Conservation (phyloP, 768 basidiomycete species). For the Xerocomus potaroensis region DNA sequence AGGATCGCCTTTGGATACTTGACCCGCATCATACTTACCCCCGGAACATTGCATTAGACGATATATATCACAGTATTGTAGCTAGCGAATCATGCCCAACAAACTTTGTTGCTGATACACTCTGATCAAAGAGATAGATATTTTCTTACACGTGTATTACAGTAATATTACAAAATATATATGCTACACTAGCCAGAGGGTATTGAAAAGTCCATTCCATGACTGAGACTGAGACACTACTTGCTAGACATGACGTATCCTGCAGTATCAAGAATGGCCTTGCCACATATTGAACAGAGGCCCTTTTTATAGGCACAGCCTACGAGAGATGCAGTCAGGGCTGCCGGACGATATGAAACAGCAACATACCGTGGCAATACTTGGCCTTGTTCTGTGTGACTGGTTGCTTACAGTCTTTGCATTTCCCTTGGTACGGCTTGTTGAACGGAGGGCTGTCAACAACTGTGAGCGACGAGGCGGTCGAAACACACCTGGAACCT, state of each 20-base stretch:
- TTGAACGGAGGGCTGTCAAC: not conserved
- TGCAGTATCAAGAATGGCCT: slow-evolving; percentile 77
- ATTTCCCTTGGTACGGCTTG: slow-evolving; percentile 82
- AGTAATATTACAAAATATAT: slow-evolving; percentile 5
- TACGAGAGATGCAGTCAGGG: slow-evolving; percentile 28
- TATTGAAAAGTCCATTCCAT: too few relatives aligned
- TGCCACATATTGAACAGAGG: slow-evolving; percentile 83
- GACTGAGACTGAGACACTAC: slow-evolving; percentile 34
- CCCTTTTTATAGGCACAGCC: slow-evolving; percentile 89
- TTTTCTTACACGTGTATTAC: slow-evolving; percentile 6
- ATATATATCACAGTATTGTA: too few relatives aligned
- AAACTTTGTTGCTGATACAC: too few relatives aligned
- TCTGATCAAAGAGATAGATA: too few relatives aligned
- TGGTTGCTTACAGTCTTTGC: slow-evolving; percentile 82
- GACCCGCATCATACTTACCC: slow-evolving; percentile 2
- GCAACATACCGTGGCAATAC: slow-evolving; percentile 74
- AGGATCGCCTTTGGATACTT: slow-evolving; percentile 9
- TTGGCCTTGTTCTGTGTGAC: slow-evolving; percentile 84
- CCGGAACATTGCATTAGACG: slow-evolving; percentile 6
- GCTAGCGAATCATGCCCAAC: too few relatives aligned
- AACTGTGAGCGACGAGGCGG: slow-evolving; percentile 5
- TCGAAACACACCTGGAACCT: slow-evolving; percentile 60
- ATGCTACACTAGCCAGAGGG: slow-evolving; percentile 18
- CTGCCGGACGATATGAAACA: slow-evolving; percentile 2
- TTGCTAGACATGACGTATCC: slow-evolving; percentile 86